Evolutionary conservation across 305 asterid genomes (phyloP).

Genomic region (Fraxinus angustifolia): DNA sequence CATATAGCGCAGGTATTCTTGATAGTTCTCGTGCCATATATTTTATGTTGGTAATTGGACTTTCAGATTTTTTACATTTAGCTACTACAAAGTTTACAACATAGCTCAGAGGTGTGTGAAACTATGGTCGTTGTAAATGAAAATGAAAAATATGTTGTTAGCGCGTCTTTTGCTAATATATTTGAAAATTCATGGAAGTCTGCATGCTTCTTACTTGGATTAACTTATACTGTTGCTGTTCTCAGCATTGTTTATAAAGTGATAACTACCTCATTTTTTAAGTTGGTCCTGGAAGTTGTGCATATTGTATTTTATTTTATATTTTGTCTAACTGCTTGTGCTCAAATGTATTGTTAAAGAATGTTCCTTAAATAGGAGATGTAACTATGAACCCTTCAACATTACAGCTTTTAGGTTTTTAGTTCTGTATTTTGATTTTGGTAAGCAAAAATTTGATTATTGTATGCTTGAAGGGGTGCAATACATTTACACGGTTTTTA

Average conservation of each 20-base stretch:
- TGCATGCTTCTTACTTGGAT: background rate
- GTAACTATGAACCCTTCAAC: background rate
- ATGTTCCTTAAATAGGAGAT: background rate
- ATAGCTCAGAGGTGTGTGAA: constrained; percentile 3
- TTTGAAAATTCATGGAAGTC: constrained; percentile 1
- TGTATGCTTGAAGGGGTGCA: background rate
- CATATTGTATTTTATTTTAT: background rate
- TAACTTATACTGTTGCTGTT: constrained; percentile 1
- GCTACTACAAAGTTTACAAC: background rate
- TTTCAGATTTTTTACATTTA: background rate
- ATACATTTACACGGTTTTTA: background rate
- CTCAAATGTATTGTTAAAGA: constrained; percentile 9
- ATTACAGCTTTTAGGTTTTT: background rate
- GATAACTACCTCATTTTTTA: background rate
- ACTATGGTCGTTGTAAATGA: background rate
- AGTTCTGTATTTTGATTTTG: constrained; percentile 9
- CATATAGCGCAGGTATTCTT: constrained; percentile 86
- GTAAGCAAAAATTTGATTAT: background rate
- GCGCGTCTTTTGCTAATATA: background rate
- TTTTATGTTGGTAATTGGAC: constrained; percentile 6
- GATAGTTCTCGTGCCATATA: background rate
- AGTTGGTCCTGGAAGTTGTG: background rate
- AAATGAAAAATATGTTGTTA: background rate
- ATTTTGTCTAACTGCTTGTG: background rate
- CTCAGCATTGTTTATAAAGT: background rate